Evolutionary conservation across 176 grass and related monocot genomes (phyloP).

Genomic region (Aegilops tauschii): DNA sequence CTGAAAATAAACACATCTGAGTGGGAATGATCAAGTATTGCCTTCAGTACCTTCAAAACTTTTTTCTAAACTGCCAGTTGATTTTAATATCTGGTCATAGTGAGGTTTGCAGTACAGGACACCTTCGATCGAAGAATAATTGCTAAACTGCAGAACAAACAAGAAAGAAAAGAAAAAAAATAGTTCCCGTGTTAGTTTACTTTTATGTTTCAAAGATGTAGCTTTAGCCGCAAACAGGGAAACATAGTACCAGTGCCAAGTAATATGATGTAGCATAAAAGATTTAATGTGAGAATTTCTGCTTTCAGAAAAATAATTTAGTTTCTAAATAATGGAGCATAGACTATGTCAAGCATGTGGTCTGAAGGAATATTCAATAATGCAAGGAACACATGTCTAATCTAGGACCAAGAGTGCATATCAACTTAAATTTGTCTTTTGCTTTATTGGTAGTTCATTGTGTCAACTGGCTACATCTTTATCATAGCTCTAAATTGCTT

Average conservation of each 20-base stretch:
- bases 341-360: background rate
- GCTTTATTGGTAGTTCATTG: background rate
- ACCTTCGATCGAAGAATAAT: conserved; percentile 88
- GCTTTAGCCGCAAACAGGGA: background rate
- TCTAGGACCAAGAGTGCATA: background rate
- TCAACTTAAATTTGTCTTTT: background rate
- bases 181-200: background rate
- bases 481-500: conserved; percentile 3
- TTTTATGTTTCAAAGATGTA: conserved; percentile 18
- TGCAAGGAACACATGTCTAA: background rate
- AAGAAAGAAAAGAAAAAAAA: conserved; percentile 28
- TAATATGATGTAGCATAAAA: conserved; percentile 11
- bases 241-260: background rate
- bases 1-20: background rate
- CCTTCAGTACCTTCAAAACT: conserved; percentile 90
- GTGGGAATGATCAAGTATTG: background rate
- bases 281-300: conserved; percentile 14
- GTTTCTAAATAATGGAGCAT: background rate
- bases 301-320: conserved; percentile 16
- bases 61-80: conserved; percentile 98
- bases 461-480: conserved; percentile 18
- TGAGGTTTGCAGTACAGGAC: conserved; percentile 97
- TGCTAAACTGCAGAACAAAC: conserved; percentile 83
- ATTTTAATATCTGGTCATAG: conserved; percentile 95
- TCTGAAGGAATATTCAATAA: conserved; percentile 29